A percentile compares a stretch with the other conserved stretches of the same genome.
These are phyloP conservation scores for Plasmodium vivax DNA, from an alignment of 169 alveolate genomes.

Conservation along the genomic window DNA sequence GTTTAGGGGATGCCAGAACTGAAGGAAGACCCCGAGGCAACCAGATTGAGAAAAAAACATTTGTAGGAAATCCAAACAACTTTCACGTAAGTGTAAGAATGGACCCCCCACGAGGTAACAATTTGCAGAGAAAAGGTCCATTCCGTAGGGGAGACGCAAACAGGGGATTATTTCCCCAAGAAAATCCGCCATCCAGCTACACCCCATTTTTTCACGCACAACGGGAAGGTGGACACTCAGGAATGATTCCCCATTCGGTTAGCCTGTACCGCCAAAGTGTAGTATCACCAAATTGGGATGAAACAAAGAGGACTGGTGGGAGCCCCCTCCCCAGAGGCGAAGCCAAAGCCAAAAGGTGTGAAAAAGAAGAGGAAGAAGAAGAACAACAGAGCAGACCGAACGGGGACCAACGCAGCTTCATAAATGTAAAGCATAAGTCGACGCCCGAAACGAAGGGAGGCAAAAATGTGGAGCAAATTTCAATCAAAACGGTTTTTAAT, in stretches of 20 bases:
- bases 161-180: neutral
- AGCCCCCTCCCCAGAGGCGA: neutral
- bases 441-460: neutral
- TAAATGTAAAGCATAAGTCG: neutral
- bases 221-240: neutral
- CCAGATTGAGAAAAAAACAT: neutral
- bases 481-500: slow-evolving; percentile 42
- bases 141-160: neutral
- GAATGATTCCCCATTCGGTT: neutral
- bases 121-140: slow-evolving; percentile 12
- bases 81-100: neutral
- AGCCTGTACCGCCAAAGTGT: neutral
- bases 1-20: neutral
- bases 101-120: neutral
- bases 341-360: neutral
- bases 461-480: slow-evolving; percentile 1
- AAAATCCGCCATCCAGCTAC: neutral
- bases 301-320: neutral
- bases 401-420: neutral
- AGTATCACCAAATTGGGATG: neutral
- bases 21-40: neutral
- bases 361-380: neutral
- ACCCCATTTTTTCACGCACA: neutral
- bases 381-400: neutral
- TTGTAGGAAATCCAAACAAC: neutral